Conservation (phyloP, 345 rosid species). For the Kernera saxatilis region DNA sequence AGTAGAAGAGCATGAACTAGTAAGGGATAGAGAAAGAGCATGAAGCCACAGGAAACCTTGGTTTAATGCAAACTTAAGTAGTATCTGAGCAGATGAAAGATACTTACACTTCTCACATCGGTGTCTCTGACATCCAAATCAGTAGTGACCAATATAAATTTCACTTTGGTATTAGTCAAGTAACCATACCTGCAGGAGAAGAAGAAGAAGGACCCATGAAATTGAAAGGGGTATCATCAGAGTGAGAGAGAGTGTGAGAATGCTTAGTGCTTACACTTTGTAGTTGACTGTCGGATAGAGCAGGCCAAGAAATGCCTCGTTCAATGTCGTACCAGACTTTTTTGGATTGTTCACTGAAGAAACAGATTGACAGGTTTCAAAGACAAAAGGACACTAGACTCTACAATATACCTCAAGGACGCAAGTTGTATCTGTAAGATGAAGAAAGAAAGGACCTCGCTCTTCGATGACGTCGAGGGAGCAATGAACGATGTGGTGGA, state of each 20-base stretch:
- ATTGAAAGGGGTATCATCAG: background rate
- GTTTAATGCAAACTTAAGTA: background rate
- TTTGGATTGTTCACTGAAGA: constrained; percentile 85
- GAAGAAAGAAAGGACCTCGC: constrained; percentile 48
- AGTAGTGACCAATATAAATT: constrained; percentile 80
- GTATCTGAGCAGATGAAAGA: background rate
- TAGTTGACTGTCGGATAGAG: constrained; percentile 89
- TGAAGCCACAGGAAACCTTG: background rate
- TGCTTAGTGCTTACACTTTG: constrained; percentile 75
- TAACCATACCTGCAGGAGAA: constrained; percentile 60
- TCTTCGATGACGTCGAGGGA: constrained; percentile 95
- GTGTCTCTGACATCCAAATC: constrained; percentile 90
- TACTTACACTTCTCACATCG: constrained; percentile 83
- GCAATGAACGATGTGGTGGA: constrained; percentile 94
- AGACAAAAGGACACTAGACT: background rate
- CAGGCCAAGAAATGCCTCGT: constrained; percentile 88
- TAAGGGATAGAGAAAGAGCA: background rate
- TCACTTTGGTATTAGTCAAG: constrained; percentile 94
- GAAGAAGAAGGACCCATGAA: background rate
- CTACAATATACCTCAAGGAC: background rate
- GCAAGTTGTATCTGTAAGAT: background rate
- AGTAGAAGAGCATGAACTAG: background rate
- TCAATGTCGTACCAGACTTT: constrained; percentile 68
- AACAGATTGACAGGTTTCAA: background rate
- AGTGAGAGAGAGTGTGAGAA: background rate